Percentiles rank a stretch among this genome's conserved stretches.
These are phyloP conservation scores for Volvariella volvacea DNA, from an alignment of 1,284 basidiomycete genomes.

Conservation along the genomic window DNA sequence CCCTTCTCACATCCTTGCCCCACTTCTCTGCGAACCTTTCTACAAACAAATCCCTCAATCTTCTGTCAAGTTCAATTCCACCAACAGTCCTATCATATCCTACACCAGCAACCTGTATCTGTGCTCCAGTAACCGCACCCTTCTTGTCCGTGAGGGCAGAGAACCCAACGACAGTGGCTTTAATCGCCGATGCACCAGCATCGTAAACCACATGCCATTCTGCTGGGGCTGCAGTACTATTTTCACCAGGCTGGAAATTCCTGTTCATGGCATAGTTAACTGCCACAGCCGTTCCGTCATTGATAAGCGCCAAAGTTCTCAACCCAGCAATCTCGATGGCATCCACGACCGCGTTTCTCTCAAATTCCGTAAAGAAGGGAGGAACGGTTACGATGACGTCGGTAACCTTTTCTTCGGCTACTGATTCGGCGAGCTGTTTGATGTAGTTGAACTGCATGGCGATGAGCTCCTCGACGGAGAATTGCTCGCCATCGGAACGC, in stretches of 20 bases:
- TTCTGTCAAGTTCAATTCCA: constrained; percentile 80
- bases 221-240: constrained; percentile 24
- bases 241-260: constrained; percentile 50
- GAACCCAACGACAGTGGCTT: constrained; percentile 85
- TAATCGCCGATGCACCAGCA: constrained; percentile 83
- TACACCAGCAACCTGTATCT: constrained; percentile 71
- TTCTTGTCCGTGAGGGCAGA: constrained; percentile 55
- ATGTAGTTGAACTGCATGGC: constrained; percentile 94
- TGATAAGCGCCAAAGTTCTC: constrained; percentile 77
- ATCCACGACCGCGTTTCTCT: constrained; percentile 86
- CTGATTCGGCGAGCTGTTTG: constrained; percentile 78
- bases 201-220: constrained; percentile 95
- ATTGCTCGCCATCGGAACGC: constrained; percentile 59
- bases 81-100: constrained; percentile 78
- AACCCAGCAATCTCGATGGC: constrained; percentile 89
- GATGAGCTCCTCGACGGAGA: constrained; percentile 86
- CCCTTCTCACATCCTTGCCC: constrained; percentile 57
- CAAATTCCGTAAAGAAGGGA: constrained; percentile 79
- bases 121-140: constrained; percentile 50
- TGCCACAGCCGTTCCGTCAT: constrained; percentile 90
- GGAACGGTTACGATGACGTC: constrained; percentile 87
- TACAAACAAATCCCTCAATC: constrained; percentile 78
- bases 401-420: constrained; percentile 69
- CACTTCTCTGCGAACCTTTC: constrained; percentile 70
- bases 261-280: constrained; percentile 97